Base-by-base conservation (phyloP, 1,139 yeast species). In the Sugiyamaella novakii region DNA sequence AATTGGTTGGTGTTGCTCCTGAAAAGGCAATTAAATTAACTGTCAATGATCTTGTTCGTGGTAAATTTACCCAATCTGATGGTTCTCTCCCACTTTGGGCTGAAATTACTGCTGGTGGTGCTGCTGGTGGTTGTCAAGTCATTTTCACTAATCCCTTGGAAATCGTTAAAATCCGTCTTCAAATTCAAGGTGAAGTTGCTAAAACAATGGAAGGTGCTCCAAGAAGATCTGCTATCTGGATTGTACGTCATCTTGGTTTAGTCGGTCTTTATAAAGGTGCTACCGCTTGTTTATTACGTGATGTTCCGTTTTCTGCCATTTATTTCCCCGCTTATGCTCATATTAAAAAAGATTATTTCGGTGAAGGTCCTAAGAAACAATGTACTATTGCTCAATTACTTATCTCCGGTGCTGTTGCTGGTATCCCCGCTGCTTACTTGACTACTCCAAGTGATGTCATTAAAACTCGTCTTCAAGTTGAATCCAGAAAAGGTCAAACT, bases 271-370 rank as follows among this genome's bases (percentile, higher is more conserved):
- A 92, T 70, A 88, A 83, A 70, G 98, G 98, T 61, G 95, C 92
- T 0, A 62, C 80, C 43, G 98, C 98, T 12, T 92, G 98, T 73
- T 71, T 92, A 63, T 73, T 89, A 65, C 84, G 98, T 70, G 98
- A 92, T 70, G 96, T 92, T 38, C 98, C 98, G 39, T 92, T 92
- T 69, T 85, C 95, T 34, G 97, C 98, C 43, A 92, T 92, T 59
- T 92, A 92, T 73, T 92, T 92, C 83, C 98, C 98, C 49, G 82
- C 97, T 10, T 92, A 92, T 69, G 96, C 97, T 33, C 95, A 91
- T 68, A 77, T 92, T 61, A 92, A 92, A 70, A 84, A 80, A 69
- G 80, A 83, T 60, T 67, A 87, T 60, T 91, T 89, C 69, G 81
- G 86, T 50, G 92, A 86, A 64, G 96, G 92, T 60, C 96, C 96